Base-by-base conservation (phyloP, 768 basidiomycete species). In the Lactarius sanguifluus region DNA sequence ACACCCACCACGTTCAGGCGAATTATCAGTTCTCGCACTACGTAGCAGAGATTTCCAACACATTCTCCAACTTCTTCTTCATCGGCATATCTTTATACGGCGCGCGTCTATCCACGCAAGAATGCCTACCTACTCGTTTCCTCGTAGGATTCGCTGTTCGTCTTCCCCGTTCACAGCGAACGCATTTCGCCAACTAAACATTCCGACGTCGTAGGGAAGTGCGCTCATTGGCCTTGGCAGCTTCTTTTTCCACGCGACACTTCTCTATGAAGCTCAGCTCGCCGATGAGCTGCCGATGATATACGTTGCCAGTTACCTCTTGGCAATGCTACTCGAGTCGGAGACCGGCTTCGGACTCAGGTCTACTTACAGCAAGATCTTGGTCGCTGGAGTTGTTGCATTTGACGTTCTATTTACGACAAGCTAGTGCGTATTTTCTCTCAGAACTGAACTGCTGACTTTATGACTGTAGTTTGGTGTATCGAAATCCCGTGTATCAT, bases 241-340 rank as follows among this genome's bases (percentile, higher is more conserved):
- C 72, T 86, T 88, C 71, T 83, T 86, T 57, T 94, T 94, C 74
- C 91, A 94, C 69, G 88, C 88, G 13, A 91, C 89, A 2, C 79
- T 94, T 36, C 79, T 84, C 45, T 94, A 86, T 75, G 82, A 86
- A 69, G 90, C 90, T 12, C 91, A 94, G 72, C 83, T 91, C 61
- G 87, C 89, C 41, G 91, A 94, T 71, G 91, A 94, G 73, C 78
- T 94, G 10, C 91, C 90, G 2, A 92, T 93, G 91, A 83, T 91
- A 63, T 91, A 88, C 72, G 84, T 87, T 62, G 83, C 83, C 6
- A 84, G 84, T 47, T 85, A 86, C 76, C 81, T 83, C 69, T 75
- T 85, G 23, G 88, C 83, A 74, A 75, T 90, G 40, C 75, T 88
- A 20, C 85, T 88, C 72, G 88, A 90, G 71, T 79, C 80, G 36